These are phyloP conservation scores for Stenocarpella maydis DNA, from an alignment of 2,329 filamentous ascomycete species.

Conservation along the genomic window DNA sequence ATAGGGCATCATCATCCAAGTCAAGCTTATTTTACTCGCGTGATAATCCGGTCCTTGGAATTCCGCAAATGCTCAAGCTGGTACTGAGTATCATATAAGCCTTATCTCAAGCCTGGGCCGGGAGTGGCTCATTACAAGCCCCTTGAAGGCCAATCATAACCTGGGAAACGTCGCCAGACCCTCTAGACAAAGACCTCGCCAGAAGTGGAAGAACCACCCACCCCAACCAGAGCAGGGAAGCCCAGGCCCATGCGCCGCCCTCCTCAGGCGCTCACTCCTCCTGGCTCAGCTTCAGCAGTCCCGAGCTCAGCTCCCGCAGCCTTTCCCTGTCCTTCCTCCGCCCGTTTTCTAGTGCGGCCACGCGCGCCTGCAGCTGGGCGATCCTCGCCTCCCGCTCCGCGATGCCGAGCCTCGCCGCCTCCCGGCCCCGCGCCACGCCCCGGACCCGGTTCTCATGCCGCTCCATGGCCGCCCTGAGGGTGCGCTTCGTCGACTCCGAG, in stretches of 20 bases:
- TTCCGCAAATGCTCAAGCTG: neutral
- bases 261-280: too few relatives aligned
- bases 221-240: too few relatives aligned
- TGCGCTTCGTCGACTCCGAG: constrained; percentile 45
- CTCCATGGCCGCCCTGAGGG: constrained; percentile 56
- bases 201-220: too few relatives aligned
- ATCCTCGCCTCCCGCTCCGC: constrained; percentile 66
- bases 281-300: constrained; percentile 29
- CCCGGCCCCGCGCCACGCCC: constrained; percentile 70
- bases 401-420: constrained; percentile 69
- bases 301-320: constrained; percentile 33
- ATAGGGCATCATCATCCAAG: neutral
- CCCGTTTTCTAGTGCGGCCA: constrained; percentile 50
- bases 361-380: constrained; percentile 47
- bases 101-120: neutral
- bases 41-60: neutral
- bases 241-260: too few relatives aligned
- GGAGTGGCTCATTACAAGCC: neutral
- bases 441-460: constrained; percentile 65
- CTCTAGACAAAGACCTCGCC: neutral
- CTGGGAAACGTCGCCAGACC: neutral
- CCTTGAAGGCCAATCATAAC: neutral
- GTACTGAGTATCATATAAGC: neutral
- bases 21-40: neutral
- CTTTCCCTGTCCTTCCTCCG: constrained; percentile 31